A percentile compares a stretch with the other conserved stretches of the same genome.
Evolutionary conservation across 345 rosid species (phyloP).

Genomic region (Carallia pectinifolia): DNA sequence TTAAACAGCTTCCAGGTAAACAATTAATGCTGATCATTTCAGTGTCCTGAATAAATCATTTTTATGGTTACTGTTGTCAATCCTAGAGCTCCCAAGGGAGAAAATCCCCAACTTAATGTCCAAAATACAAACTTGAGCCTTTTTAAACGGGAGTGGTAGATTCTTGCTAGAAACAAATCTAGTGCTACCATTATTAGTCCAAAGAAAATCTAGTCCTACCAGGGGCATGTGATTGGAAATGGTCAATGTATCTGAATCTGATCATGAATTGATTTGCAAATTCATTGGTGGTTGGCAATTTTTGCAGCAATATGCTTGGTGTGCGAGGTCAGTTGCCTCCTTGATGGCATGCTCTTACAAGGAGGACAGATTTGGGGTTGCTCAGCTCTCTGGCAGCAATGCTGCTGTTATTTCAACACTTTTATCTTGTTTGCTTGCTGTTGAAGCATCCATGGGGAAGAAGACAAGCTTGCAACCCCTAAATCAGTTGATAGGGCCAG

Average conservation of each 20-base stretch:
- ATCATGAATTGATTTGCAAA: background rate
- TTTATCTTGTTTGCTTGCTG: conserved; percentile 69
- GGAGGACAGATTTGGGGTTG: conserved; percentile 90
- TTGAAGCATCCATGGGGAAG: conserved; percentile 84
- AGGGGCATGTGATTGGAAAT: too few species aligned
- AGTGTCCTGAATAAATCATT: background rate
- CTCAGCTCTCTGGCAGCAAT: conserved; percentile 87
- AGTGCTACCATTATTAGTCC: too few species aligned
- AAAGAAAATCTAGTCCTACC: too few species aligned
- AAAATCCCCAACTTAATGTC: too few species aligned
- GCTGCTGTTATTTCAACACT: conserved; percentile 70
- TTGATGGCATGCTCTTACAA: conserved; percentile 68
- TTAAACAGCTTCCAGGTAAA: conserved; percentile 74
- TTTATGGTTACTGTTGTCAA: background rate
- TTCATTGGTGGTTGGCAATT: conserved; percentile 6
- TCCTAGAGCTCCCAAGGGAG: too few species aligned
- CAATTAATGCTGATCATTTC: background rate
- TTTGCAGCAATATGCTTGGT: conserved; percentile 76
- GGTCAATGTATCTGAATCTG: too few species aligned
- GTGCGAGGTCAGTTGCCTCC: conserved; percentile 61
- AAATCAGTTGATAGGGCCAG: conserved; percentile 62
- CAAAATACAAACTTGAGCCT: too few species aligned
- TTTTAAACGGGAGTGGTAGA: background rate
- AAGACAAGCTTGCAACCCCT: conserved; percentile 66
- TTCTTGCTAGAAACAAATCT: background rate